These are phyloP conservation scores for Sarocladiaceae sp. DNA, from an alignment of 2,329 filamentous ascomycete genomes.

Conservation along the genomic window DNA sequence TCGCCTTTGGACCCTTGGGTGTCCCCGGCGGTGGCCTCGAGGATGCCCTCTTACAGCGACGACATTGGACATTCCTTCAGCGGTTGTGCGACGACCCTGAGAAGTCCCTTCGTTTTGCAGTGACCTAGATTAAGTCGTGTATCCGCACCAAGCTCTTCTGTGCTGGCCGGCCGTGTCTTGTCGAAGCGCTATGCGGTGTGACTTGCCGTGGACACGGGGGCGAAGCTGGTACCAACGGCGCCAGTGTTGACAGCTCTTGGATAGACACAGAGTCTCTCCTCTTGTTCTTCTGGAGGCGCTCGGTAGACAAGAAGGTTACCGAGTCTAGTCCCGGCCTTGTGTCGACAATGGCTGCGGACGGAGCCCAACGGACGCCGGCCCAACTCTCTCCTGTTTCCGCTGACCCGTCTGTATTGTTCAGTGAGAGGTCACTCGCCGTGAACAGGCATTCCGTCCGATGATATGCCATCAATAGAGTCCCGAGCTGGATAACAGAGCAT, in stretches of 20 bases:
- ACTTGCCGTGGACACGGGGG: not conserved
- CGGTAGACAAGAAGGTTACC: too few species aligned
- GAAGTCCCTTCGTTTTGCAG: not conserved
- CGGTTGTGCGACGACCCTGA: not conserved
- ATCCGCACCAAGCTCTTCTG: not conserved
- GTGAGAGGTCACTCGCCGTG: too few species aligned
- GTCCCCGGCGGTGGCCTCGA: not conserved
- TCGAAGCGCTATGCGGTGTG: not conserved
- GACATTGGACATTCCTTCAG: not conserved
- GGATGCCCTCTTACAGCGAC: not conserved
- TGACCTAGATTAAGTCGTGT: not conserved
- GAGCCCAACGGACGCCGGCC: too few species aligned
- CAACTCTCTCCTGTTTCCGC: too few species aligned
- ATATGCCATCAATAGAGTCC: not conserved
- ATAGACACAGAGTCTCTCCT: too few species aligned
- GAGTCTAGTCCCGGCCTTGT: too few species aligned
- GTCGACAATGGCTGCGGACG: too few species aligned
- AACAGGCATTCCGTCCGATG: too few species aligned
- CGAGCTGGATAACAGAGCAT: not conserved
- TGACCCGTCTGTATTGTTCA: too few species aligned
- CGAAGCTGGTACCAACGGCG: not conserved
- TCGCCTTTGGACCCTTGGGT: not conserved
- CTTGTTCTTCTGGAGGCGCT: too few species aligned
- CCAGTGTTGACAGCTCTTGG: too few species aligned
- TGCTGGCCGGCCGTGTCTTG: conserved; percentile 2